Base-by-base conservation (phyloP, 2,329 filamentous ascomycete species). In the Monilinia vaccinii-corymbosi region DNA sequence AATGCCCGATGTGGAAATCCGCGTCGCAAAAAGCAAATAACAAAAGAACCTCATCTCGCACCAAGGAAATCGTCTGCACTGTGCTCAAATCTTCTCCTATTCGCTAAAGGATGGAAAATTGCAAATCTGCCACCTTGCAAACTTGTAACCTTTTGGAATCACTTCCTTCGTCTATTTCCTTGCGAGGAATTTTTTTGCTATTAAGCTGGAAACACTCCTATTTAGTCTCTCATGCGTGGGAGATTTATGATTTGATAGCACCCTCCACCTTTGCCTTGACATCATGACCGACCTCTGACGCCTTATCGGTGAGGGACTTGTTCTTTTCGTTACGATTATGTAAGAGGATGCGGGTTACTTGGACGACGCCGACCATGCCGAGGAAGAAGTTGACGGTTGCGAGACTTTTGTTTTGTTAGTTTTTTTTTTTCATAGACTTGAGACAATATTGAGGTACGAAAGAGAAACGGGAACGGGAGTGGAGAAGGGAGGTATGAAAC, bases 361-460 rank as follows among this genome's bases (percentile, higher is more conserved):
- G 94, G 66, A 90, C 81, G 61, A 89, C 78, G 69, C 94, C 94
- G 64, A 97, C 92, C 67, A 87, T 78, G 70, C 89, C 93, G 69
- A 99, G 88, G 82, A 97, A 95, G 83, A 97, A 97, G 84, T 99
- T 99, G 73, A 97, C 94, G 59, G 91, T 86, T 63, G 94, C 94
- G 62, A 99, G 86, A 63, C 88, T 91, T 63, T 46, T 38, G 18
- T 3, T 55, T 28, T 23, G 31, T 63, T 55, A 62, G 52, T 32
- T 46, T 21, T 9, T n/a, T 5, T n/a, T 8, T 5, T 45, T 25
- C 13, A 16, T 45, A 31, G 36, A 50, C 9, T 49, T 16, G 45
- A 6, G 13, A 38, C 11, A 31, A 13, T 13, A 23, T 14, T 14
- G 8, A 38, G 52, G 42, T 21, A 18, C 76, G 44, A 21, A 25